Percentiles rank a stretch among this genome's conserved stretches.
These are phyloP conservation scores for Dactylellina parvicollis DNA, from an alignment of 2,329 filamentous ascomycete genomes.

Conservation along the genomic window DNA sequence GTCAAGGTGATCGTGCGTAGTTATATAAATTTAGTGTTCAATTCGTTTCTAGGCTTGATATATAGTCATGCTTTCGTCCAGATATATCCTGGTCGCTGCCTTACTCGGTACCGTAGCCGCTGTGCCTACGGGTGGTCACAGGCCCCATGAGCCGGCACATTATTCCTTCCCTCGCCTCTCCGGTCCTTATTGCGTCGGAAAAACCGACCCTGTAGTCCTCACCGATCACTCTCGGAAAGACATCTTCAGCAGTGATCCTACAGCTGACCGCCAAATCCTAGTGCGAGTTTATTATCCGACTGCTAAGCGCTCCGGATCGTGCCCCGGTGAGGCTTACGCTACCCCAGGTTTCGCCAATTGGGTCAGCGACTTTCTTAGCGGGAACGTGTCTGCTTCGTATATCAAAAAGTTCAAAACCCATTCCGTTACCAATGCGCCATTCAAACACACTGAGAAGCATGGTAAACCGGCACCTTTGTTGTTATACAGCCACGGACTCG, in stretches of 20 bases:
- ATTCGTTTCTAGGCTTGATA: too few species aligned
- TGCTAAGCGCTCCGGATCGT: neutral
- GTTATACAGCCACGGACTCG: slow-evolving; percentile 11
- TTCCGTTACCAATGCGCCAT: slow-evolving; percentile 6
- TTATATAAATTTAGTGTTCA: too few species aligned
- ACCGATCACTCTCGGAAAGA: slow-evolving; percentile 38
- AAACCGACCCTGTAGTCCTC: slow-evolving; percentile 29
- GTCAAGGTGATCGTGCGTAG: too few species aligned
- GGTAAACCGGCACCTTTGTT: slow-evolving; percentile 1
- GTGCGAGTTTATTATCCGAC: slow-evolving; percentile 38
- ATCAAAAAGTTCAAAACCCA: slow-evolving; percentile 21
- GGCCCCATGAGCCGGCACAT: too few species aligned
- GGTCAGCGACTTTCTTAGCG: slow-evolving; percentile 22
- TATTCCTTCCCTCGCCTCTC: slow-evolving; percentile 40
- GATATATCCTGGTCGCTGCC: too few species aligned
- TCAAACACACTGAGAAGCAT: neutral
- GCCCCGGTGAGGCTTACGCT: slow-evolving; percentile 22
- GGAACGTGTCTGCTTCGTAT: slow-evolving; percentile 24
- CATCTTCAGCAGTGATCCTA: slow-evolving; percentile 14
- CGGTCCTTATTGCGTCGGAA: slow-evolving; percentile 29
- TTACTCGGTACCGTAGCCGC: too few species aligned
- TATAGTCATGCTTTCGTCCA: too few species aligned
- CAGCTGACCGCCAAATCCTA: slow-evolving; percentile 13
- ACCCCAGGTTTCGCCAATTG: slow-evolving; percentile 24
- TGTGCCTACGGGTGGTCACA: too few species aligned